Conservation (phyloP, 169 alveolate species). For the Pseudocohnilembus persalinus region DNA sequence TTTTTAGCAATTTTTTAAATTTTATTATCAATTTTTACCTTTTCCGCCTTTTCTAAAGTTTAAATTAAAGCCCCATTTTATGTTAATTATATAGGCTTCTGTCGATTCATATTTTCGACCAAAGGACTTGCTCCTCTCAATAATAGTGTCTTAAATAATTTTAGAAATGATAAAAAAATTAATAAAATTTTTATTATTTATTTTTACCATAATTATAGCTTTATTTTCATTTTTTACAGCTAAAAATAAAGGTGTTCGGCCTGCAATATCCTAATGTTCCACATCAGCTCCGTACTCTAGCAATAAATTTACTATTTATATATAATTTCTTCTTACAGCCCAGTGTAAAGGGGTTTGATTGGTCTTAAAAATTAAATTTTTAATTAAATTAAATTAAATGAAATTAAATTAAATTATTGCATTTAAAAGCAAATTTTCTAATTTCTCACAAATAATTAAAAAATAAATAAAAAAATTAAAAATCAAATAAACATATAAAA, state of each 20-base stretch:
- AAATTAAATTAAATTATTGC: too few species aligned
- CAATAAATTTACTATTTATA: too few species aligned
- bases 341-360: not conserved
- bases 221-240: not conserved
- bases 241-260: not conserved
- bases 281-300: not conserved
- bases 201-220: not conserved
- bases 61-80: not conserved
- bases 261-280: not conserved
- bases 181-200: too few species aligned
- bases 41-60: not conserved
- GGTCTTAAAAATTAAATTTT: too few species aligned
- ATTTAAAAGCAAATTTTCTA: too few species aligned
- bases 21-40: too few species aligned
- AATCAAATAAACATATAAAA: too few species aligned
- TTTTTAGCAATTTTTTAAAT: not conserved
- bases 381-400: too few species aligned
- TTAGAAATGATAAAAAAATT: too few species aligned
- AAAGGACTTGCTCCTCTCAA: not conserved
- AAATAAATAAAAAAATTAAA: too few species aligned
- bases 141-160: not conserved
- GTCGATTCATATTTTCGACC: too few species aligned
- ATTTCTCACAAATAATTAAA: too few species aligned
- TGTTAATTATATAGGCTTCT: not conserved
- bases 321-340: not conserved